Evolutionary conservation across 371 early-diverging fungal species (phyloP).

Genomic region (Haplosporangium sp.): DNA sequence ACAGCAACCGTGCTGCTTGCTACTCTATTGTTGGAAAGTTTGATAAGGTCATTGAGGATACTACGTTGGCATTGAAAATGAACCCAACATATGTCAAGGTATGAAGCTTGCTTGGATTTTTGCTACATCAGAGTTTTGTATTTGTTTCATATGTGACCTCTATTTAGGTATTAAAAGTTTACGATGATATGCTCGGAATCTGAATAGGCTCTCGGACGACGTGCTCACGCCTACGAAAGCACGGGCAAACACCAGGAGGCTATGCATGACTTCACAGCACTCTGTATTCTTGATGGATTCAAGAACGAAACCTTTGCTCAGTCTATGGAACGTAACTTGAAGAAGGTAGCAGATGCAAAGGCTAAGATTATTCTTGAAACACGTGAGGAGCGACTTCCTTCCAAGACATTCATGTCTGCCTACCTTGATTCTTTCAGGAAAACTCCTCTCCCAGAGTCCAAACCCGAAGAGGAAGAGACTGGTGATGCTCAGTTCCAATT

Average conservation of each 20-base stretch:
- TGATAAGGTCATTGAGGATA: conserved; percentile 80
- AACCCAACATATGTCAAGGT: conserved; percentile 86
- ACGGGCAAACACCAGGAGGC: conserved; percentile 76
- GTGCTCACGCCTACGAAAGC: conserved; percentile 87
- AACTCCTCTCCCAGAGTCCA: conserved; percentile 43
- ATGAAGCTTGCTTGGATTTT: not conserved
- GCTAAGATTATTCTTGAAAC: conserved; percentile 82
- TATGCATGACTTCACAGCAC: conserved; percentile 92
- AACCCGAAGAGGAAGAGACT: conserved; percentile 43
- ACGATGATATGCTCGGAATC: not conserved
- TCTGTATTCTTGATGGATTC: conserved; percentile 95
- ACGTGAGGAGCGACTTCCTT: conserved; percentile 83
- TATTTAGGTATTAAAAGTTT: not conserved
- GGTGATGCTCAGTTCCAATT: conserved; percentile 60
- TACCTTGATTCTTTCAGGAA: conserved; percentile 91
- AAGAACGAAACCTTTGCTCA: conserved; percentile 83
- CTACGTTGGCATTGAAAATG: conserved; percentile 78
- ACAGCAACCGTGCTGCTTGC: conserved; percentile 96
- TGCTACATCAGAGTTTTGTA: not conserved
- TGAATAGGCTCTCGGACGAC: conserved; percentile 78
- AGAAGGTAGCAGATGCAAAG: conserved; percentile 81
- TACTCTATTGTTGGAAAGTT: conserved; percentile 79
- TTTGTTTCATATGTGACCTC: not conserved
- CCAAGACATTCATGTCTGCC: conserved; percentile 89
- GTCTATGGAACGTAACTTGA: conserved; percentile 91